Evolutionary conservation across 1,284 basidiomycete species (phyloP), one percentile per base, ranked within the genome.

Genomic region (Entoloma clypeatum): DNA sequence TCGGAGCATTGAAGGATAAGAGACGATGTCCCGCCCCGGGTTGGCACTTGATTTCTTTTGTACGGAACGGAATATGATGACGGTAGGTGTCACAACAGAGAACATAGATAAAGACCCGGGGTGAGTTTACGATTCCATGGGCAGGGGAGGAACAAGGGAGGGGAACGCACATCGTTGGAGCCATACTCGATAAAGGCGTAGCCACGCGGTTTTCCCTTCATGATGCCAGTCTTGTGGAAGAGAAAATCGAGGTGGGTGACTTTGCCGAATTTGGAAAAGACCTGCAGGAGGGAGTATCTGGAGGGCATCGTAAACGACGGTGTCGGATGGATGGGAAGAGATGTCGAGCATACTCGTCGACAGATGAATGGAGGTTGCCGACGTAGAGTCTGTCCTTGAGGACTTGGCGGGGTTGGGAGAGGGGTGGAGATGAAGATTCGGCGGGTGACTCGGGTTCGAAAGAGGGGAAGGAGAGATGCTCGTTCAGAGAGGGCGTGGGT

Each of bases 181-280:
- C 73, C 72, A 58, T 83, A 97, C 65, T 97, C 92, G 23, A 99
- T 69, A 54, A 98, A 99, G 0, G 93, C 94, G 62, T 94, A 99
- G 2, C 95, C 95, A 13, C 93, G 72, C 1, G 95, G 92, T 61
- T 92, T 95, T 9, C 95, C 95, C 61, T 86, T 92, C 54, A 84
- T 67, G 3, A 84, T 75, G 0, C 95, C 95, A 0, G 82, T 72
- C 67, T 95, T 97, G 74, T 99, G 94, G 59, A 95, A 96, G 53
- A 98, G 75, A 61, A 86, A 95, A 63, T 99, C 95, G 44, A 97
- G 77, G 54, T 93, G 92, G 27, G 88, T 77, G 47, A 98, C 77
- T 63, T 89, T 92, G 48, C 95, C 95, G 57, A 84, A 92, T 64
- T 89, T 93, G 30, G 82, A 77, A 64, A 97, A 97, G 23, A 93